Conservation (phyloP, 805 yeast genomes). For the Candida dajiaensis region DNA sequence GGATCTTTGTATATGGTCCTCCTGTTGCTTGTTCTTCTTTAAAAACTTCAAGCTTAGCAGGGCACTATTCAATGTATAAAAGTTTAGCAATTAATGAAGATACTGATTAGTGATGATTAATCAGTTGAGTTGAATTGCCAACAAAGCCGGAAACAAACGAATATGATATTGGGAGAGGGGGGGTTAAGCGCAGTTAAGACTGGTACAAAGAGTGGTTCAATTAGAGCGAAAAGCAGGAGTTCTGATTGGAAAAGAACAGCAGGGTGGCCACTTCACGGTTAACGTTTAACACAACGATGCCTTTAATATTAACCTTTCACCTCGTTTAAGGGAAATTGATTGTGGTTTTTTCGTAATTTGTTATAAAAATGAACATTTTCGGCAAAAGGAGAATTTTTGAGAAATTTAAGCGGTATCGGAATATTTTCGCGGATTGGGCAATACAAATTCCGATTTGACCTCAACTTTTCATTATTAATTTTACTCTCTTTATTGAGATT, state of each 20-base stretch:
- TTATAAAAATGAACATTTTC: too few species aligned
- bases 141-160: background rate
- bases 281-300: too few species aligned
- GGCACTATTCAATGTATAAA: background rate
- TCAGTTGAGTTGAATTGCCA: background rate
- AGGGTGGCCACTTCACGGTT: too few species aligned
- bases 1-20: too few species aligned
- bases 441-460: background rate
- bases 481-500: too few species aligned
- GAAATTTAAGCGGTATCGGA: background rate
- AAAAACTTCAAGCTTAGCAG: slow-evolving; percentile 15
- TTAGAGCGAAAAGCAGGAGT: too few species aligned
- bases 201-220: too few species aligned
- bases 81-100: background rate
- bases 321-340: background rate
- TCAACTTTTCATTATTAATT: too few species aligned
- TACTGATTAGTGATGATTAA: background rate
- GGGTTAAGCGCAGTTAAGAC: background rate
- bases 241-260: too few species aligned
- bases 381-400: background rate
- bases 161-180: too few species aligned
- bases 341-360: background rate
- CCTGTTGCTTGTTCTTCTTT: slow-evolving; percentile 5
- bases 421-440: background rate
- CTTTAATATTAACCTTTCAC: too few species aligned